Percentiles rank a stretch among this genome's conserved stretches.
phyloP scores from a whole-genome alignment of 306 rosid species.

The Myrica gale region DNA sequence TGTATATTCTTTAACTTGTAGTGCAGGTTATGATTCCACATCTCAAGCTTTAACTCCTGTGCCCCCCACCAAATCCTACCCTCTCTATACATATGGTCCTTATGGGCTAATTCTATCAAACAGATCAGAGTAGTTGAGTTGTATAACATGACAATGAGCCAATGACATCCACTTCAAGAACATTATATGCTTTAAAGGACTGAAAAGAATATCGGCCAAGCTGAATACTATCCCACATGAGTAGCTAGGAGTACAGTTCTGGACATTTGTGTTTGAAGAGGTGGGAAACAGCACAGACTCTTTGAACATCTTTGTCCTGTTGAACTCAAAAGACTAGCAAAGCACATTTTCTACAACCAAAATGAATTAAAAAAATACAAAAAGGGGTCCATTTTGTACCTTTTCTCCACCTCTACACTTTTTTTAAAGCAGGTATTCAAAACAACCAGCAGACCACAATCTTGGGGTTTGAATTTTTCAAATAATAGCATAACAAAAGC shows the following conservation, averaged over 20 bases:
- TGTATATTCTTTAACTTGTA: neutral
- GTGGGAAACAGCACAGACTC: neutral
- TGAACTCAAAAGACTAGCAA: neutral
- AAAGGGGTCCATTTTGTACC: neutral
- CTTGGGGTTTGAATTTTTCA: neutral
- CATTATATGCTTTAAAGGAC: neutral
- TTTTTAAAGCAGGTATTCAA: neutral
- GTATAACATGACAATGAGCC: neutral
- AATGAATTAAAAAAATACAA: neutral
- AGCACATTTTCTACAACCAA: neutral
- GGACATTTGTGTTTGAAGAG: neutral
- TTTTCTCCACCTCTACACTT: neutral
- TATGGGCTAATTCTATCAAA: neutral
- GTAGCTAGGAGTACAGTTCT: neutral
- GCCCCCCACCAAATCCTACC: no score
- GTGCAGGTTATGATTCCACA: no score
- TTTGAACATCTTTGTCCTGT: neutral
- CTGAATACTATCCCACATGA: neutral
- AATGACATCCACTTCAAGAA: neutral
- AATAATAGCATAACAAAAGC: neutral
- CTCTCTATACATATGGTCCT: neutral
- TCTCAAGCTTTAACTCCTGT: neutral
- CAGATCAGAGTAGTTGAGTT: neutral
- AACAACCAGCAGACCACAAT: neutral
- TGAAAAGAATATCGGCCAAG: neutral